Evolutionary conservation across 108 stramenopile species (phyloP), one percentile per base, ranked within the genome.

Genomic region (Nannochloropsis oceanica): DNA sequence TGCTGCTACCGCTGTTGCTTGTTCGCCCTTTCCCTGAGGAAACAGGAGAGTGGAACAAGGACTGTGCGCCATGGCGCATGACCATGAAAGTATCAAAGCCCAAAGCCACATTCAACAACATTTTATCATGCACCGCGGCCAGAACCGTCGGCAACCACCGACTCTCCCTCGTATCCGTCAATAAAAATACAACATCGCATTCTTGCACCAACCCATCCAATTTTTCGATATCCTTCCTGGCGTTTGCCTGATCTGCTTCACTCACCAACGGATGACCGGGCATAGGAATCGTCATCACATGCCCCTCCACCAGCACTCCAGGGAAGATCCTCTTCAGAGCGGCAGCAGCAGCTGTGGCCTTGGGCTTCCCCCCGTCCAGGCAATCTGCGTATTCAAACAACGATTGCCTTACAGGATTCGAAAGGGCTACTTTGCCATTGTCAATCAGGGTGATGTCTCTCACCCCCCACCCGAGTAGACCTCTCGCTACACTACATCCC

Each of bases 141-240:
- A 99, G 92, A 80, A 99, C 94, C 24, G 98, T 97, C 22, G 99
- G 99, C 79, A 99, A 89, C 99, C 99, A 99, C 27, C 99, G 91
- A 27, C 95, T 94, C 90, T 99, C 99, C 83, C 99, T 88, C 42
- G 96, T 98, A 87, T 99, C 99, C 27, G 98, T 99, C 44, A 99
- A 87, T 22, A 97, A 80, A 89, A 94, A 96, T 2, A 96, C 94
- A 24, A 95, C 97, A 92, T 99, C 99, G 79, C 91, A 87, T 8
- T 92, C 92, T 79, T 92, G 83, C 20, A 99, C 89, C 43, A 97
- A 84, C 27, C 81, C 73, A 83, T 95, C 93, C 20, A 98, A 90
- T 79, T 43, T 73, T n/a, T 89, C 88, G 9, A 94, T 93, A n/a
- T 94, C 93, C 79, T 79, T 42, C 90, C 26, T 90, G 91, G 44